phyloP scores from a whole-genome alignment of 805 yeast genomes.

The Vanderwaltozyma polyspora region DNA sequence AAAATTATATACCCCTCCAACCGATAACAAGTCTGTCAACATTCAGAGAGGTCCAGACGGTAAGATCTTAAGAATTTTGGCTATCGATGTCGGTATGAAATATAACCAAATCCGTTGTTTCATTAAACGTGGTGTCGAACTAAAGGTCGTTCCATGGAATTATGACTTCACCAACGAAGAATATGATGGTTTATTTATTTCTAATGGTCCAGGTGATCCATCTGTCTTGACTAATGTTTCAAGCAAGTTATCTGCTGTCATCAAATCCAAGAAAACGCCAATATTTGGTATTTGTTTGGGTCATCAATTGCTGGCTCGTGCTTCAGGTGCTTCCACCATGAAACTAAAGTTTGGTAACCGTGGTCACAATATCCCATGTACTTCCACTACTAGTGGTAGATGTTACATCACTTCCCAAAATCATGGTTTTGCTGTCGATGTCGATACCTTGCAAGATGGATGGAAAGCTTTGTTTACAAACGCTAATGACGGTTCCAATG shows the following conservation, averaged over 20 bases:
- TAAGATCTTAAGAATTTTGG: conserved; percentile 67
- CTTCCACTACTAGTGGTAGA: conserved; percentile 79
- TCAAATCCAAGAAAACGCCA: conserved; percentile 67
- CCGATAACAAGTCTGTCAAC: conserved; percentile 26
- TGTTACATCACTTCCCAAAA: conserved; percentile 98
- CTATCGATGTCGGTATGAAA: conserved; percentile 96
- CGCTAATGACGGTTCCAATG: conserved; percentile 95
- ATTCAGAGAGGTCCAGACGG: conserved; percentile 59
- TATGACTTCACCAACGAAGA: conserved; percentile 70
- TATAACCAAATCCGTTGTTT: conserved; percentile 96
- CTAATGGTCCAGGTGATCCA: conserved; percentile 99
- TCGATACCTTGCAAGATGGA: conserved; percentile 54
- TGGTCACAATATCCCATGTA: conserved; percentile 97
- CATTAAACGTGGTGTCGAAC: conserved; percentile 89
- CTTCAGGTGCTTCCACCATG: conserved; percentile 85
- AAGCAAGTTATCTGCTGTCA: conserved; percentile 42
- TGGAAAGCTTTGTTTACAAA: conserved; percentile 95
- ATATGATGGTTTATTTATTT: conserved; percentile 90
- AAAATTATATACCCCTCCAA: conserved; percentile 60
- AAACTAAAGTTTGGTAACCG: conserved; percentile 97
- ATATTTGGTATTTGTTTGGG: conserved; percentile 97
- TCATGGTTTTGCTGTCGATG: conserved; percentile 97
- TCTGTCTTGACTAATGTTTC: conserved; percentile 65
- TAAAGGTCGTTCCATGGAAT: conserved; percentile 92
- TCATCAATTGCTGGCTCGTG: conserved; percentile 91